A percentile compares a stretch with the other conserved stretches of the same genome.
Conservation (phyloP, 495 filamentous ascomycete genomes). For the Aspergillus diversus region DNA sequence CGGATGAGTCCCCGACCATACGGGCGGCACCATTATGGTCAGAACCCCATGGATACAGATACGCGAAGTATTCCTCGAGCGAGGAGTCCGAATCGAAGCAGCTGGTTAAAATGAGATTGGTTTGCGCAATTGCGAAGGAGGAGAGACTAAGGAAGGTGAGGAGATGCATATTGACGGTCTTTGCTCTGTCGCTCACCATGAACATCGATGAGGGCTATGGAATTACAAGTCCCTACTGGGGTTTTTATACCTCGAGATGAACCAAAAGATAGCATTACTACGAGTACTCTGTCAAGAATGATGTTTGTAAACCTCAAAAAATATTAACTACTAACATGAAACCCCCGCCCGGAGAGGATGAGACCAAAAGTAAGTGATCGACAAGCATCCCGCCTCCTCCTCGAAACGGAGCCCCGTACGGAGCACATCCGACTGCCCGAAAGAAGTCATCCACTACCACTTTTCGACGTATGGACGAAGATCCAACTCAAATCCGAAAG, state of each 20-base stretch:
- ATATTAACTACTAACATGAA: background rate
- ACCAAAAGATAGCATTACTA: no score
- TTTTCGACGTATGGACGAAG: conserved; percentile 81
- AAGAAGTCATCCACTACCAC: conserved; percentile 48
- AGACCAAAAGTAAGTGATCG: background rate
- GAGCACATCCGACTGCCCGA: background rate
- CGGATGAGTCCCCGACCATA: conserved; percentile 56
- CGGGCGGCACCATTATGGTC: conserved; percentile 61
- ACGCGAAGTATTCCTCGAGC: conserved; percentile 56
- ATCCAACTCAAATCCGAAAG: conserved; percentile 86
- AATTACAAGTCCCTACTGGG: background rate
- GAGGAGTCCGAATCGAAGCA: conserved; percentile 54
- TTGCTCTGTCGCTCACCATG: background rate
- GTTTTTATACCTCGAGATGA: background rate
- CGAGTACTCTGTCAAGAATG: background rate
- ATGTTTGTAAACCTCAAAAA: background rate
- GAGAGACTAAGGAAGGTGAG: conserved; percentile 11
- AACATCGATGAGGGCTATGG: background rate
- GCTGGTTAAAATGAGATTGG: conserved; percentile 55
- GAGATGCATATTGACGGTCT: conserved; percentile 9
- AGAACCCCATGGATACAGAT: conserved; percentile 53
- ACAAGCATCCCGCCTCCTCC: background rate
- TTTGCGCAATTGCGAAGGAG: conserved; percentile 23
- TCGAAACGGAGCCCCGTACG: background rate
- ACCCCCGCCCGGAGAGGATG: background rate